Evolutionary conservation across 2,329 filamentous ascomycete species (phyloP).

Genomic region (Zasmidium cellare): DNA sequence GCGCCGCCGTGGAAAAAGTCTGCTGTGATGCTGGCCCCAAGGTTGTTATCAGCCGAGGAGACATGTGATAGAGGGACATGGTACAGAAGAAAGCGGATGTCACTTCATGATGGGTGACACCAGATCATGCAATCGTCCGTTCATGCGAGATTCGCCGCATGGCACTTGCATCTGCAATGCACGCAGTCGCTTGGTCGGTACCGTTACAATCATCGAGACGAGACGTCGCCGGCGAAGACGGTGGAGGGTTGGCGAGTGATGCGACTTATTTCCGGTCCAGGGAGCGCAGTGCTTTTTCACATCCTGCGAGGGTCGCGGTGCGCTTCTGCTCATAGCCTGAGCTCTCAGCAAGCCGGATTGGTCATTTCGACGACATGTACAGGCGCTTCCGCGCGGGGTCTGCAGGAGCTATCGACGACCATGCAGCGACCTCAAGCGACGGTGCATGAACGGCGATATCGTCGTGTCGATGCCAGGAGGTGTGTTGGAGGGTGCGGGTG

Average conservation of each 20-base stretch:
- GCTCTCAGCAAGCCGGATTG: conserved; percentile 1
- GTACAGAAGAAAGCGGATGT: no score
- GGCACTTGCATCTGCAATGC: background rate
- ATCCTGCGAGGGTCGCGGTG: background rate
- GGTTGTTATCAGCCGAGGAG: background rate
- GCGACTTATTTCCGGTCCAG: background rate
- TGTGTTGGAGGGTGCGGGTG: background rate
- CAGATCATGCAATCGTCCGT: background rate
- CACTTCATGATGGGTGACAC: background rate
- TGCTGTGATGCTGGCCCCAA: background rate
- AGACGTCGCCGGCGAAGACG: background rate
- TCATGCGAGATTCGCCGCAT: conserved; percentile 1
- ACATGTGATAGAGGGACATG: background rate
- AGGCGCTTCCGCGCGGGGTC: conserved; percentile 3
- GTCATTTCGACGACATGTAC: background rate
- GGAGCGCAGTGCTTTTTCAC: background rate
- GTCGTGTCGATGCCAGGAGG: background rate
- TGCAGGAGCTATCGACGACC: background rate
- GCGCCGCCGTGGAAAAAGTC: background rate
- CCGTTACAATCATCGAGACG: background rate
- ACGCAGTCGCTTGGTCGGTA: background rate
- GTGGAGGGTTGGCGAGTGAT: background rate
- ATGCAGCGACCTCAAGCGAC: background rate
- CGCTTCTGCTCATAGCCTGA: background rate
- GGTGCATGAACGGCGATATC: conserved; percentile 2